These are phyloP conservation scores for Colletotrichum costaricense DNA, from an alignment of 2,329 filamentous ascomycete genomes.

Conservation along the genomic window DNA sequence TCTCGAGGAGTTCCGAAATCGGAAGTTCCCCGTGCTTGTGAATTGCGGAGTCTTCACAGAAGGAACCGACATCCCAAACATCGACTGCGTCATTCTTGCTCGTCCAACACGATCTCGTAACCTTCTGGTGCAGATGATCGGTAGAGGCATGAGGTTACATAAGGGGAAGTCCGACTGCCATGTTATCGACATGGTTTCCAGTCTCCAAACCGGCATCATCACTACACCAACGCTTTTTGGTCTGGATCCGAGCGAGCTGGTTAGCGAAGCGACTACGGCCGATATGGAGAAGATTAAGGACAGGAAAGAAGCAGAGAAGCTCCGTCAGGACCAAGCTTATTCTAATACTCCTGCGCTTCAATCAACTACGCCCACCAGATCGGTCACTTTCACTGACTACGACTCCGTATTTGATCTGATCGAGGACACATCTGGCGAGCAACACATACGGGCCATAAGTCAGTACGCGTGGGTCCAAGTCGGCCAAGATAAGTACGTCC, in stretches of 20 bases:
- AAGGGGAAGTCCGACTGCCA: slow-evolving; percentile 89
- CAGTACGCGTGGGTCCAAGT: slow-evolving; percentile 85
- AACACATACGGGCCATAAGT: slow-evolving; percentile 82
- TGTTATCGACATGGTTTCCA: slow-evolving; percentile 95
- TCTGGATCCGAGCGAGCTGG: slow-evolving; percentile 83
- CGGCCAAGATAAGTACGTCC: slow-evolving; percentile 75
- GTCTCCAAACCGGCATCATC: slow-evolving; percentile 84
- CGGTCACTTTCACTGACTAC: slow-evolving; percentile 88
- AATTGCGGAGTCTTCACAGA: slow-evolving; percentile 98
- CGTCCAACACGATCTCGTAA: slow-evolving; percentile 94
- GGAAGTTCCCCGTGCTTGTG: slow-evolving; percentile 86
- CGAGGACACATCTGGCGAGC: slow-evolving; percentile 81
- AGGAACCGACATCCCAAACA: slow-evolving; percentile 96
- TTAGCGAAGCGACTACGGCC: slow-evolving; percentile 73
- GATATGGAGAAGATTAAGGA: slow-evolving; percentile 69
- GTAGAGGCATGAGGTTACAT: slow-evolving; percentile 87
- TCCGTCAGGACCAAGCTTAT: slow-evolving; percentile 39
- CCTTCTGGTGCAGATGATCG: slow-evolving; percentile 96
- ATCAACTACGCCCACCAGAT: slow-evolving; percentile 42
- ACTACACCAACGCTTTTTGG: slow-evolving; percentile 94
- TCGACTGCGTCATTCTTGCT: slow-evolving; percentile 91
- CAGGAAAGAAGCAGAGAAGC: slow-evolving; percentile 58
- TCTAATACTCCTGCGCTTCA: neutral
- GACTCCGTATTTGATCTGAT: slow-evolving; percentile 92
- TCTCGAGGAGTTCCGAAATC: slow-evolving; percentile 79